Evolutionary conservation across 345 rosid genomes (phyloP).

Genomic region (Stellera chamaejasme): DNA sequence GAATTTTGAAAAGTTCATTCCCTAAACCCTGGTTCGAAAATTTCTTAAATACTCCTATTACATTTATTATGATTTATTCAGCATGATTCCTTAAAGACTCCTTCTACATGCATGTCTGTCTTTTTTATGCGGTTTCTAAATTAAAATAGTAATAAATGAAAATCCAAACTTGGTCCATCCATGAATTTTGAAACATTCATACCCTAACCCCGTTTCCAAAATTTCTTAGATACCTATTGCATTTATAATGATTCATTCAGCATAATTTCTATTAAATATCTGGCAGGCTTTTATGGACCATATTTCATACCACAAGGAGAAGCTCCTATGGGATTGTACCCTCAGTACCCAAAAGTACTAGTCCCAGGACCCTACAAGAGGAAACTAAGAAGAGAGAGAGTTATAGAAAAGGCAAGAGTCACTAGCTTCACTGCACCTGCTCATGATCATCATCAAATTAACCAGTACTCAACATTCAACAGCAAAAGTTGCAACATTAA

Average conservation of each 20-base stretch:
- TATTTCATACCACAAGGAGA: slow-evolving; percentile 30
- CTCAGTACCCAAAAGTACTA: slow-evolving; percentile 22
- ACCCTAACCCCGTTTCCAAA: neutral
- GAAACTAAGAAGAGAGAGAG: slow-evolving; percentile 14
- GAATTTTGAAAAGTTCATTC: too few relatives aligned
- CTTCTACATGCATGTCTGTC: too few relatives aligned
- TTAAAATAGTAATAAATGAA: too few relatives aligned
- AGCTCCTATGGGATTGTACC: slow-evolving; percentile 21
- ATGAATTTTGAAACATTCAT: too few relatives aligned
- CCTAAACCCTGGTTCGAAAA: too few relatives aligned
- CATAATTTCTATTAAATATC: too few relatives aligned
- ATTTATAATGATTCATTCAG: neutral
- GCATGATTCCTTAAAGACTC: too few relatives aligned
- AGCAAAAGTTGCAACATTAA: neutral
- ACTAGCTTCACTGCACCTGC: neutral
- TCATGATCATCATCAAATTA: neutral
- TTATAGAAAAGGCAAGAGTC: slow-evolving; percentile 10
- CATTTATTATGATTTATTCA: too few relatives aligned
- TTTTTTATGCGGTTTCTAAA: too few relatives aligned
- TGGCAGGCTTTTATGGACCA: slow-evolving; percentile 30
- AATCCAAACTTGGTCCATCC: too few relatives aligned
- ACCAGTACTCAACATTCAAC: neutral
- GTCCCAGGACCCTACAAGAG: slow-evolving; percentile 23
- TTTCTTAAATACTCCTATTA: neutral
- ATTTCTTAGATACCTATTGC: neutral